A percentile compares a stretch with the other conserved stretches of the same genome.
Conservation (phyloP, 805 yeast genomes). For the Pichia manshurica region DNA sequence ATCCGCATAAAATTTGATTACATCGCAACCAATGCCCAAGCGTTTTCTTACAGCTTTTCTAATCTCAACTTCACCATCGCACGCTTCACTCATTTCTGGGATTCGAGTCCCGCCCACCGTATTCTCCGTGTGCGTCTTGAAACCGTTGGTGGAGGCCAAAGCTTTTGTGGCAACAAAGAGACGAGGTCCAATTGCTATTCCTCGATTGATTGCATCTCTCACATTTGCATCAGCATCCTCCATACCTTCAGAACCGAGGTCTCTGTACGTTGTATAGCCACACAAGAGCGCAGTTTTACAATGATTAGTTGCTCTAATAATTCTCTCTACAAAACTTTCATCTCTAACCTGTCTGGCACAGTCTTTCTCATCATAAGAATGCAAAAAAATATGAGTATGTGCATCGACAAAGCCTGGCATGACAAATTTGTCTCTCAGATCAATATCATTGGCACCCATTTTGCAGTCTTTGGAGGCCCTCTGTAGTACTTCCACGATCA, state of each 20-base stretch:
- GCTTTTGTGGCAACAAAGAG: slow-evolving; percentile 26
- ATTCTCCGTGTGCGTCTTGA: slow-evolving; percentile 24
- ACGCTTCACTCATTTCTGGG: slow-evolving; percentile 23
- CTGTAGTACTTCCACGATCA: slow-evolving; percentile 14
- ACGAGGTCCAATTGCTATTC: slow-evolving; percentile 24
- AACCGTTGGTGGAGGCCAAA: slow-evolving; percentile 21
- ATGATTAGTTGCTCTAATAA: slow-evolving; percentile 25
- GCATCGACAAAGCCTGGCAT: slow-evolving; percentile 29
- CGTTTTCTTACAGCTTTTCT: slow-evolving; percentile 25
- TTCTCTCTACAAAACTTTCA: slow-evolving; percentile 25
- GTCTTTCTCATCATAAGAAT: slow-evolving; percentile 26
- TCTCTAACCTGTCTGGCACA: slow-evolving; percentile 25
- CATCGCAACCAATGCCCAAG: slow-evolving; percentile 26
- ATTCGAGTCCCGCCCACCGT: slow-evolving; percentile 21
- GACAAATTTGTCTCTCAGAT: slow-evolving; percentile 21
- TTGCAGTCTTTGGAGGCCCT: slow-evolving; percentile 9
- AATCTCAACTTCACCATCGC: slow-evolving; percentile 26
- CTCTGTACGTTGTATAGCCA: slow-evolving; percentile 29
- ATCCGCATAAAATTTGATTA: slow-evolving; percentile 27
- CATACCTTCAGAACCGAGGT: slow-evolving; percentile 27
- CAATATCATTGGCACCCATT: slow-evolving; percentile 17
- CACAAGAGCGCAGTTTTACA: slow-evolving; percentile 22
- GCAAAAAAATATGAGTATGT: slow-evolving; percentile 28
- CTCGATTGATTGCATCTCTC: slow-evolving; percentile 26
- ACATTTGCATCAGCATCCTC: slow-evolving; percentile 27